Conservation (phyloP, 73 alveolate genomes). For the Symbiodinium natans region DNA sequence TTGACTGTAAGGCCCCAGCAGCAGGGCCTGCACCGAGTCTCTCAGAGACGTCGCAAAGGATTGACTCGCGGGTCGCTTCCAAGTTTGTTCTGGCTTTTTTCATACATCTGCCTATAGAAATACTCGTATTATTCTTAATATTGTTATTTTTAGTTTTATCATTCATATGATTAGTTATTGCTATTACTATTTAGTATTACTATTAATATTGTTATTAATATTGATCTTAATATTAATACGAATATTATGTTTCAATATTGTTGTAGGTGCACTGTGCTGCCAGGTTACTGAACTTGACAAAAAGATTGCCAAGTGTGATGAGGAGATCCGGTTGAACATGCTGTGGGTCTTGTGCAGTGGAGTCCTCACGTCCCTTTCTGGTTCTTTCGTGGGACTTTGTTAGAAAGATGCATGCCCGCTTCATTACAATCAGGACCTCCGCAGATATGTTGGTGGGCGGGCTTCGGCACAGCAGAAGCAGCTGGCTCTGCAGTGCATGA, state of each 20-base stretch:
- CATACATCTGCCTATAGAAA: background rate
- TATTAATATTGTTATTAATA: no score
- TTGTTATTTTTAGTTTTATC: no score
- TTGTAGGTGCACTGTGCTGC: background rate
- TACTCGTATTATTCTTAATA: background rate
- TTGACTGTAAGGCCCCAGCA: slow-evolving; percentile 31
- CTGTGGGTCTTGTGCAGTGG: no score
- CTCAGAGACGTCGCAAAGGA: slow-evolving; percentile 58
- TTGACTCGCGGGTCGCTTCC: slow-evolving; percentile 45
- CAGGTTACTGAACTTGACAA: slow-evolving; percentile 78
- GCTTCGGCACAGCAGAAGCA: slow-evolving; percentile 65
- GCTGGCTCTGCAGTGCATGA: slow-evolving; percentile 83
- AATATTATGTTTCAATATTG: no score
- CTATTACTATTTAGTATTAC: no score
- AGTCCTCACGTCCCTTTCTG: no score
- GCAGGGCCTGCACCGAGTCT: slow-evolving; percentile 83
- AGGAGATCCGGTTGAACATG: no score
- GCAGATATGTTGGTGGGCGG: slow-evolving; percentile 52
- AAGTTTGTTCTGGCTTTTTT: no score
- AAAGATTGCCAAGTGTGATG: slow-evolving; percentile 84
- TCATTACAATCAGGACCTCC: slow-evolving; percentile 44
- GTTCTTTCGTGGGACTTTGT: no score
- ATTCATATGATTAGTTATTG: no score
- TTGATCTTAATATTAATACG: no score
- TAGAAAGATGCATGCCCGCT: no score